Evolutionary conservation across 2,329 filamentous ascomycete species (phyloP).

Genomic region (Sarocladiaceae sp.): DNA sequence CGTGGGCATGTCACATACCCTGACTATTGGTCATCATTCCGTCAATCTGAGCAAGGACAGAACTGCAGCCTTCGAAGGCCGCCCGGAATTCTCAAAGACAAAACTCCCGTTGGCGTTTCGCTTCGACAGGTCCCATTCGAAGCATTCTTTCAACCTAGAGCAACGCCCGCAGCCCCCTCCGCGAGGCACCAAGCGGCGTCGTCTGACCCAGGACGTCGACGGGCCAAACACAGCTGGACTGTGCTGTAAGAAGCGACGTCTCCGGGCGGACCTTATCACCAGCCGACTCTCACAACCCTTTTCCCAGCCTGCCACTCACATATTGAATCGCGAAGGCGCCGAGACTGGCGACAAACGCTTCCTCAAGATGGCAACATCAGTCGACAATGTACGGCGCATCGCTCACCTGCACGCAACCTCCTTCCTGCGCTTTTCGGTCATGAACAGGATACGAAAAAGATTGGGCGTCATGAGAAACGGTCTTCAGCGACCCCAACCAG

Average conservation of each 20-base stretch:
- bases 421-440: constrained; percentile 57
- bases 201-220: constrained; percentile 52
- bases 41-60: too few relatives aligned
- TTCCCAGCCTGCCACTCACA: constrained; percentile 63
- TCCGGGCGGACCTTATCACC: constrained; percentile 58
- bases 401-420: constrained; percentile 42
- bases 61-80: too few relatives aligned
- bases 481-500: constrained; percentile 13
- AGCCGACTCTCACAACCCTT: constrained; percentile 64
- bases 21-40: too few relatives aligned
- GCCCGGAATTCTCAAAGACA: too few relatives aligned
- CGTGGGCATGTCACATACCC: too few relatives aligned
- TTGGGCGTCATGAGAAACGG: constrained; percentile 24
- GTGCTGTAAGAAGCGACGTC: constrained; percentile 59
- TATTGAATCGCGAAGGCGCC: constrained; percentile 52
- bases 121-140: background rate
- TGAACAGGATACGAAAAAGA: constrained; percentile 52
- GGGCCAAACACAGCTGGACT: constrained; percentile 44
- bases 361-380: constrained; percentile 38
- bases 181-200: constrained; percentile 39
- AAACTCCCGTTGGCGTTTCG: background rate
- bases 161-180: background rate
- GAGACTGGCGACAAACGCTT: constrained; percentile 40
- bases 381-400: constrained; percentile 24
- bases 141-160: background rate